Base-by-base conservation (phyloP, 345 rosid genomes). In the Lumnitzera littorea region DNA sequence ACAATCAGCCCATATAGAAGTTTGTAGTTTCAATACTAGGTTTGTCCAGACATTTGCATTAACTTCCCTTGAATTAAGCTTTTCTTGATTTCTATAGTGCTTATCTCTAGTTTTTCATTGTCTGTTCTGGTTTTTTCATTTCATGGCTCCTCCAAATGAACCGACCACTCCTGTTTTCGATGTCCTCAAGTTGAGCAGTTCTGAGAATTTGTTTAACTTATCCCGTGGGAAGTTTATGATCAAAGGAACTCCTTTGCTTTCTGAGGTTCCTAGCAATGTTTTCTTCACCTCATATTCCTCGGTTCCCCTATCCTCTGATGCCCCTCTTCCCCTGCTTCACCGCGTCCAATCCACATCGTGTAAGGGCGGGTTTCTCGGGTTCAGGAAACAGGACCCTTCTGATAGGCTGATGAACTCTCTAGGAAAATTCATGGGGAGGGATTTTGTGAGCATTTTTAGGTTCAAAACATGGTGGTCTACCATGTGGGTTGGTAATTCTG, bases 391-490 rank as follows among this genome's bases (percentile, higher is more conserved):
- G 1, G 58, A 67, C 46, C 77, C 80, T 5, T 80, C 87, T 0
- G 66, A 86, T 11, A 48, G 72, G 20, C 60, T 74, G 59, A 67
- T 52, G 48, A 85, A 85, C 77, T 81, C 96, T 29, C 63, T 91
- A 48, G 96, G 98, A 2, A 73, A 72, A 63, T 88, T 88, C 69
- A 69, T 53, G 0, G 71, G 71, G 36, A 66, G 89, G 70, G 80
- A 86, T 2, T 88, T 88, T 51, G 23, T 86, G 36, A 82, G 89
- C 56, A 15, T 84, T 43, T 88, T 91, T 60, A 69, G 98, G 60
- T 91, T 88, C 80, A 91, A 91, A 62, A 86, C 85, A 20, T 91
- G 98, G 96, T 88, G 95, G 95, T 82, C 91, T 6, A 88, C 98
- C 17, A 81, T 84, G 67, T 88, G 96, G 96, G 77, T 81, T 2